Evolutionary conservation across 768 basidiomycete species (phyloP), one percentile per base, ranked within the genome.

Genomic region (Auricularia cornea): DNA sequence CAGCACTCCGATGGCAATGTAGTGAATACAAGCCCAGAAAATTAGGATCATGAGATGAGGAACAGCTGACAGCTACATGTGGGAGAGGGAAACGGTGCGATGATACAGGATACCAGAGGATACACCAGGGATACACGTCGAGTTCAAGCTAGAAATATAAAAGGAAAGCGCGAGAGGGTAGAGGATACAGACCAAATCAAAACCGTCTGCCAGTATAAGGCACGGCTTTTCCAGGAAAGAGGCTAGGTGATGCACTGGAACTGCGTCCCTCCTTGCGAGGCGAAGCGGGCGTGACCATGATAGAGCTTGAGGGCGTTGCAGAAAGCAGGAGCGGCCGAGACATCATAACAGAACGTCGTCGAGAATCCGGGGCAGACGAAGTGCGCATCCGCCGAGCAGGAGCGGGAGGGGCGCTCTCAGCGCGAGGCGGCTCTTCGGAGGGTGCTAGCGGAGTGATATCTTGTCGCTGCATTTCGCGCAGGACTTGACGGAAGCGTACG

Each of bases 401-500:
- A 28, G 54, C 11, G 18, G 54, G 12, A 10, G 10, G 16, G 28
- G 30, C 26, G 30, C 29, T 31, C 6, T 28, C 54, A 10, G 16
- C 59, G 44, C 12, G 51, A 29, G 48, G 56, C 28, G 12, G 48
- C 31, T 32, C 60, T 60, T 3, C 29, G 54, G 35, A 59, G 62
- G n/a, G 40, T 30, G 20, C 56, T 60, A 6, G 52, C 40, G 60
- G 60, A 20, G 32, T 2, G 40, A 28, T 33, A 26, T 54, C 64
- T 68, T 66, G 63, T 62, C 68, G 65, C 63, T 81, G 81, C 67
- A 86, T 69, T 70, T 89, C 88, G 12, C 74, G 71, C 63, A 86
- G 72, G 14, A 88, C 82, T 66, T 86, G 81, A 67, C 84, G 83
- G 66, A 89, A 88, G 54, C 86, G 75, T 48, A 84, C 67, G 14